A percentile compares a stretch with the other conserved stretches of the same genome.
These are phyloP conservation scores for Herpetospermum pedunculosum DNA, from an alignment of 306 rosid species.

Conservation along the genomic window DNA sequence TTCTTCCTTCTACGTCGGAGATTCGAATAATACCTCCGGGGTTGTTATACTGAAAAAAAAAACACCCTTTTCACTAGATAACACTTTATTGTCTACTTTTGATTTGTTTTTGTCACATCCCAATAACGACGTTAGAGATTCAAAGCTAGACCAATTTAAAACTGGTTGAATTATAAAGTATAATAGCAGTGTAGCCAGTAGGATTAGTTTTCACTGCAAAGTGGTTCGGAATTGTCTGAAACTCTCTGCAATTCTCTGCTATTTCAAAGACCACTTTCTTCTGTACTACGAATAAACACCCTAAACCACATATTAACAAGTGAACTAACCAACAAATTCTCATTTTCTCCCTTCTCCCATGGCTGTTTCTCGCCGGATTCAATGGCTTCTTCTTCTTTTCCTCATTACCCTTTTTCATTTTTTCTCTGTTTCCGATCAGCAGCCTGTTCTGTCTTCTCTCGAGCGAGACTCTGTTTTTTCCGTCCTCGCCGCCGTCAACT, in stretches of 20 bases:
- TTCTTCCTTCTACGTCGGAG: too few species aligned
- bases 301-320: background rate
- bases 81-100: background rate
- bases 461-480: slow-evolving; percentile 39
- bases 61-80: background rate
- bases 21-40: too few species aligned
- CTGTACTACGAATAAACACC: background rate
- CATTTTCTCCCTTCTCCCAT: slow-evolving; percentile 13
- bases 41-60: too few species aligned
- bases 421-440: slow-evolving; percentile 18
- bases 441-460: slow-evolving; percentile 17
- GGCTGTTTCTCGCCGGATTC: slow-evolving; percentile 16
- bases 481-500: slow-evolving; percentile 53
- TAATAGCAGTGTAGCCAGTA: background rate
- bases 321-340: background rate
- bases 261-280: background rate
- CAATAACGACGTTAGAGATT: background rate
- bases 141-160: background rate
- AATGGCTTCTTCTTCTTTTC: slow-evolving; percentile 7
- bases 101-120: background rate
- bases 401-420: slow-evolving; percentile 10
- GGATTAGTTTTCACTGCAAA: background rate
- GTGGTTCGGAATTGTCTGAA: background rate
- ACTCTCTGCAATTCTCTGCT: background rate
- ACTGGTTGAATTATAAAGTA: background rate